Evolutionary conservation across 495 filamentous ascomycete genomes (phyloP).

Genomic region (Immersiella caudata): DNA sequence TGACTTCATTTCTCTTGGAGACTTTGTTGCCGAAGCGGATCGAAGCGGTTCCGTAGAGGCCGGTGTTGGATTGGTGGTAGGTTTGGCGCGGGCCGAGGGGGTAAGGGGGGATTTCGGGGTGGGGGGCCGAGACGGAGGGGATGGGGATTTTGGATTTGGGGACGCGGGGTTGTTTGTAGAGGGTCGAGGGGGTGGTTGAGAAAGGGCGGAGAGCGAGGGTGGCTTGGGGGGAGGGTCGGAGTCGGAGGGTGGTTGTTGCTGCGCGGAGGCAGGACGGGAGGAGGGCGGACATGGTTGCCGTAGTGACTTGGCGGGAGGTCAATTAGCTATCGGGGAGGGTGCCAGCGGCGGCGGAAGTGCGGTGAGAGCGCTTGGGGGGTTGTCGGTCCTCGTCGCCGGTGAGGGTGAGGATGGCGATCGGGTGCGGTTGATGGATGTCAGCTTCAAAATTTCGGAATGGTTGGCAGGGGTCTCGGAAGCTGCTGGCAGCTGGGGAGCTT

Average conservation of each 20-base stretch:
- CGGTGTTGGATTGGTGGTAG: conserved; percentile 87
- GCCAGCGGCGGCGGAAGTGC: background rate
- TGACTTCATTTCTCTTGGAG: conserved; percentile 72
- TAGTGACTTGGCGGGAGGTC: background rate
- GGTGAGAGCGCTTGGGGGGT: background rate
- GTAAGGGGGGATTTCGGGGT: conserved; percentile 66
- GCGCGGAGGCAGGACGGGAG: conserved; percentile 25
- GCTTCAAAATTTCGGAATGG: conserved; percentile 29
- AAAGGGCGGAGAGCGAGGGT: conserved; percentile 25
- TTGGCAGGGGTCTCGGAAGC: background rate
- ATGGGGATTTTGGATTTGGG: conserved; percentile 34
- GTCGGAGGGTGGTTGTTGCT: background rate
- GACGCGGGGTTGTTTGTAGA: conserved; percentile 31
- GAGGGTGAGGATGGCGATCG: background rate
- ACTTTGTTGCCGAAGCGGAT: conserved; percentile 95
- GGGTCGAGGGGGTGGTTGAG: conserved; percentile 29
- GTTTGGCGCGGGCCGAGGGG: conserved; percentile 76
- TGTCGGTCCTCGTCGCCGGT: background rate
- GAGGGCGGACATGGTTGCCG: conserved; percentile 23
- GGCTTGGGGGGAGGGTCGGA: conserved; percentile 18
- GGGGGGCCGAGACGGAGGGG: conserved; percentile 33
- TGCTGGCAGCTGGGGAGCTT: conserved; percentile 16
- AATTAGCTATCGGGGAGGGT: background rate
- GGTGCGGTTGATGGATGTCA: conserved; percentile 4
- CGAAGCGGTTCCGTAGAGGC: conserved; percentile 75